Percentiles rank a stretch among this genome's conserved stretches.
These are phyloP conservation scores for Brassica napus DNA, from an alignment of 345 rosid genomes.

Conservation along the genomic window DNA sequence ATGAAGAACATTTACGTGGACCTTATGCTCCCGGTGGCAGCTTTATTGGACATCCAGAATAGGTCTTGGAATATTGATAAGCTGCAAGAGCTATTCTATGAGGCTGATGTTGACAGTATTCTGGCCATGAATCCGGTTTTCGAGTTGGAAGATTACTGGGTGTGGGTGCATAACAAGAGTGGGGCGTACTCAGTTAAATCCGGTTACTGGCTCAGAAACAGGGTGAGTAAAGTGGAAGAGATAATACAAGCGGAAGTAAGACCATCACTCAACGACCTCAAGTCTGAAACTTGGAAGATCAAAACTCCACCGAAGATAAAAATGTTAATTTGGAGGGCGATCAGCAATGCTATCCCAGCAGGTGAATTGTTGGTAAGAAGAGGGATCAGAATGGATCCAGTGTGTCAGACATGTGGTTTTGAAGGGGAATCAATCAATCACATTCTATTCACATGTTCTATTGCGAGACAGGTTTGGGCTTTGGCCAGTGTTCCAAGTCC, in stretches of 20 bases:
- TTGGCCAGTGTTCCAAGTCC: not conserved
- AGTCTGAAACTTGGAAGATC: not conserved
- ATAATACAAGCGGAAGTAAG: not conserved
- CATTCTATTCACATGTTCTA: not conserved
- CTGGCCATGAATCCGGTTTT: too few species aligned
- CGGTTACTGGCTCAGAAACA: too few species aligned
- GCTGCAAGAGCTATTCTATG: too few species aligned
- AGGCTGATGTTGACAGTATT: too few species aligned
- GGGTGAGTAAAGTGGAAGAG: not conserved
- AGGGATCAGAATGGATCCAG: not conserved
- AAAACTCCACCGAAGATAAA: not conserved
- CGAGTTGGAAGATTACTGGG: too few species aligned
- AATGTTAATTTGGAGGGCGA: not conserved
- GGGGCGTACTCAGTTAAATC: too few species aligned
- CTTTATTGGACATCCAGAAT: too few species aligned
- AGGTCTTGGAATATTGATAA: too few species aligned
- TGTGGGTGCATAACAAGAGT: too few species aligned
- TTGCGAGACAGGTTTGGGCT: not conserved
- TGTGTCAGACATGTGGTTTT: not conserved
- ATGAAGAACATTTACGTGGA: too few species aligned
- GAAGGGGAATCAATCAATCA: not conserved
- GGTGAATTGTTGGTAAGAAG: not conserved
- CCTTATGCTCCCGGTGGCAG: too few species aligned
- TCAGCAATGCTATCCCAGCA: not conserved
- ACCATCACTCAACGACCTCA: not conserved